These are phyloP conservation scores for Termitomyces titanicus DNA, from an alignment of 768 basidiomycete genomes.

Conservation along the genomic window DNA sequence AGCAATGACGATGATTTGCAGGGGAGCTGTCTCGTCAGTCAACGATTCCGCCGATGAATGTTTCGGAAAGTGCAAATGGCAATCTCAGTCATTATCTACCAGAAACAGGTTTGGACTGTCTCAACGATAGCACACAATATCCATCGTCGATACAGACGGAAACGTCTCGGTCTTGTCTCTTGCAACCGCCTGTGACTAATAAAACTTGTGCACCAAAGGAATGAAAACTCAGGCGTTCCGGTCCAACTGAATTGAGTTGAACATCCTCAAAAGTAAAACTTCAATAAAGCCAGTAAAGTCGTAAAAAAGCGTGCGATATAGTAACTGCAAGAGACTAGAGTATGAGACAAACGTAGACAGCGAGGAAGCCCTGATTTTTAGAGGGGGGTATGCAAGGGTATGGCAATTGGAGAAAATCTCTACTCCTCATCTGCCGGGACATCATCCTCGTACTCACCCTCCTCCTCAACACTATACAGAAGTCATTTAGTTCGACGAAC, in stretches of 20 bases:
- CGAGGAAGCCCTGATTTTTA: slow-evolving; percentile 12
- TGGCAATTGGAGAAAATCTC: slow-evolving; percentile 15
- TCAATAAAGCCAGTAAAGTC: slow-evolving; percentile 23
- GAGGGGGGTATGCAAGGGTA: slow-evolving; percentile 17
- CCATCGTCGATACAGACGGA: too few species aligned
- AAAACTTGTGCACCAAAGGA: too few species aligned
- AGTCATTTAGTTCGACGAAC: slow-evolving; percentile 8
- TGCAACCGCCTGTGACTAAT: too few species aligned
- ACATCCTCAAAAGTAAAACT: slow-evolving; percentile 29
- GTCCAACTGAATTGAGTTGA: neutral
- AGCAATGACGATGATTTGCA: neutral
- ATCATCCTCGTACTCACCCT: slow-evolving; percentile 88
- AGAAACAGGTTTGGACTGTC: too few species aligned
- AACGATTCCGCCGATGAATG: slow-evolving; percentile 21
- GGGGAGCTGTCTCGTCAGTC: too few species aligned
- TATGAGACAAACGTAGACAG: slow-evolving; percentile 15
- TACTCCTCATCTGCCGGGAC: slow-evolving; percentile 54
- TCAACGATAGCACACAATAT: too few species aligned
- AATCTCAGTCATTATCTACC: slow-evolving; percentile 25
- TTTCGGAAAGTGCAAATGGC: neutral
- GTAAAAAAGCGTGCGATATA: slow-evolving; percentile 35
- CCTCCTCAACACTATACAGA: slow-evolving; percentile 69
- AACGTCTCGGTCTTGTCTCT: too few species aligned
- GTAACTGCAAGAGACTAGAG: slow-evolving; percentile 26
- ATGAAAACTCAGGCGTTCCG: slow-evolving; percentile 10